Evolutionary conservation across 192 early-diverging fungal species (phyloP).

Genomic region (Powellomyces hirtus): DNA sequence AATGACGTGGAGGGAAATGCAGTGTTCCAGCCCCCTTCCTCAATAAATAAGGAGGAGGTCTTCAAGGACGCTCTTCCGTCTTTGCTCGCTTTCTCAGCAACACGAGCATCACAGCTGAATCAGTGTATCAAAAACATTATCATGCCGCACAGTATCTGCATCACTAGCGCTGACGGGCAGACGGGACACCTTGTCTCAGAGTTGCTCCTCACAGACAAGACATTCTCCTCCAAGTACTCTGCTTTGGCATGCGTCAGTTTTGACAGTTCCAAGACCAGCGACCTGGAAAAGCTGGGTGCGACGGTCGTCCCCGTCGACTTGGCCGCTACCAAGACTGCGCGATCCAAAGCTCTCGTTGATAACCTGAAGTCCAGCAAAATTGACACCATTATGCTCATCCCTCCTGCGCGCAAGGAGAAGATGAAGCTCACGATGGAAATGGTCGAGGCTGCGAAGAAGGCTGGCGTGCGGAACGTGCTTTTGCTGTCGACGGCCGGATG

Average conservation of each 20-base stretch:
- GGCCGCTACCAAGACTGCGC: background rate
- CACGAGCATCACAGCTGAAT: too few relatives aligned
- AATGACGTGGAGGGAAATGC: too few relatives aligned
- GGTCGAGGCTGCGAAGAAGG: constrained; percentile 10
- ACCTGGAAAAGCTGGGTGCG: background rate
- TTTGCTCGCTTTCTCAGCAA: too few relatives aligned
- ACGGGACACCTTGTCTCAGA: constrained; percentile 3
- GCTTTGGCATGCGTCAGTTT: background rate
- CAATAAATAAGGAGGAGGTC: too few relatives aligned
- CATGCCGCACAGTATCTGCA: constrained; percentile 5
- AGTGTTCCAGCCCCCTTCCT: too few relatives aligned
- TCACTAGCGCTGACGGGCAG: background rate
- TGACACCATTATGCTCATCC: constrained; percentile 9
- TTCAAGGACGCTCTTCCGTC: too few relatives aligned
- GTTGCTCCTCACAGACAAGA: background rate
- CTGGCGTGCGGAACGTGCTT: constrained; percentile 1
- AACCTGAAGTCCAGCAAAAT: background rate
- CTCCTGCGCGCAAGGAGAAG: constrained; percentile 4
- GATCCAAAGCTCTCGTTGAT: background rate
- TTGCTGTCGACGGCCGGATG: constrained; percentile 9
- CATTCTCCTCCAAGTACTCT: background rate
- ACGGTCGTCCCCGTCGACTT: background rate
- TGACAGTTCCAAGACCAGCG: background rate
- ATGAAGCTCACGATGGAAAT: constrained; percentile 3
- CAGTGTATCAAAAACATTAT: background rate